Conservation (phyloP, 2,329 filamentous ascomycete species). For the Sclerotinia spermophila region DNA sequence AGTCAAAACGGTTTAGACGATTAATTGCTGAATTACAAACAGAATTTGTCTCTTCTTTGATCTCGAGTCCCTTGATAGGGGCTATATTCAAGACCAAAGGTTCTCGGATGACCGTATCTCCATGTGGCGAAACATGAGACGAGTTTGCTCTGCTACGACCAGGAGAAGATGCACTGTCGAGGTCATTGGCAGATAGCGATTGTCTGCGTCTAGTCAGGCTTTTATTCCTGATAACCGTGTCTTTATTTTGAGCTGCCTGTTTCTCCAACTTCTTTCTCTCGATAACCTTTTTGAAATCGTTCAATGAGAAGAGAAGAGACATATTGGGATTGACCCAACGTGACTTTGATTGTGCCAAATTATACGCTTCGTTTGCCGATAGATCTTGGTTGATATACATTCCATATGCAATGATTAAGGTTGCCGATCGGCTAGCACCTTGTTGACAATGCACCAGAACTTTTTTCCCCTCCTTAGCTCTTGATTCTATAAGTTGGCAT, state of each 20-base stretch:
- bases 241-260: slow-evolving; percentile 27
- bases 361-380: slow-evolving; percentile 79
- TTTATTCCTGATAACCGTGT: slow-evolving; percentile 39
- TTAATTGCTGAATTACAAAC: slow-evolving; percentile 24
- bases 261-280: slow-evolving; percentile 47
- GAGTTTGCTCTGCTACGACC: slow-evolving; percentile 52
- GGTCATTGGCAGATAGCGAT: slow-evolving; percentile 56
- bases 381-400: slow-evolving; percentile 73
- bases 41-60: slow-evolving; percentile 17
- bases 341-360: slow-evolving; percentile 75
- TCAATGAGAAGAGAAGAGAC: slow-evolving; percentile 85
- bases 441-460: slow-evolving; percentile 84
- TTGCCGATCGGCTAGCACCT: slow-evolving; percentile 79
- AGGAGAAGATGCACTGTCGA: slow-evolving; percentile 43
- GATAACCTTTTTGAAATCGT: slow-evolving; percentile 71
- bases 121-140: slow-evolving; percentile 42
- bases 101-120: slow-evolving; percentile 22
- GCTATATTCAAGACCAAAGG: slow-evolving; percentile 8
- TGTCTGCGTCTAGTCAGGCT: slow-evolving; percentile 58
- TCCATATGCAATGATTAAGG: slow-evolving; percentile 81
- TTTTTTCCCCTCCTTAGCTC: slow-evolving; percentile 69
- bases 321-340: slow-evolving; percentile 90
- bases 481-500: slow-evolving; percentile 71
- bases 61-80: slow-evolving; percentile 17
- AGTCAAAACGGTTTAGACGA: slow-evolving; percentile 32